Evolutionary conservation across 73 alveolate species (phyloP).

Genomic region (Uronychia setigera): DNA sequence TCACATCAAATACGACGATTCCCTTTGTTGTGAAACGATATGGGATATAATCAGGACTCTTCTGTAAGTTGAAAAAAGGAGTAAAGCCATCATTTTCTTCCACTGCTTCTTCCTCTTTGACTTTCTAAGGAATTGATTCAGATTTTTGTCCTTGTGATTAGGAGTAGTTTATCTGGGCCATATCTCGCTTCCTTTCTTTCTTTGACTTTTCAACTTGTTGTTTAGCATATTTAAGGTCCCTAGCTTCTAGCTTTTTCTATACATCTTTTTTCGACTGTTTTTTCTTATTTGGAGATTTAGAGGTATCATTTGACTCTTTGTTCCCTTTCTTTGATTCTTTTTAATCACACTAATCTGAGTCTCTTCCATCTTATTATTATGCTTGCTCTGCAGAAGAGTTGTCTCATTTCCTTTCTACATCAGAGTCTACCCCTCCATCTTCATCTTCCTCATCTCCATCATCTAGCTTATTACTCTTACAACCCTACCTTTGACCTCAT

Average conservation of each 20-base stretch:
- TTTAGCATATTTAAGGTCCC: slow-evolving; percentile 11
- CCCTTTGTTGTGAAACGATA: slow-evolving; percentile 26
- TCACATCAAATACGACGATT: slow-evolving; percentile 30
- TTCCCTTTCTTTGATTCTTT: no score
- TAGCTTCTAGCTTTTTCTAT: slow-evolving; percentile 9
- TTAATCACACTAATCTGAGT: no score
- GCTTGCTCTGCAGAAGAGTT: no score
- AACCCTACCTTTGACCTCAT: no score
- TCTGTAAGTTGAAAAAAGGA: slow-evolving; percentile 9
- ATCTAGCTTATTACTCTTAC: no score
- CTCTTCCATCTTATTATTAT: no score
- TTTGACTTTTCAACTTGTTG: slow-evolving; percentile 6
- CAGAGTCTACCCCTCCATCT: no score
- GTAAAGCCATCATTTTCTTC: slow-evolving; percentile 16
- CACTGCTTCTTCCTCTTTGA: neutral
- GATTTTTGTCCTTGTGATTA: neutral
- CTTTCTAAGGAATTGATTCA: neutral
- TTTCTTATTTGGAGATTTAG: neutral
- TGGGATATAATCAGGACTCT: neutral
- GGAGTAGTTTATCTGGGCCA: neutral
- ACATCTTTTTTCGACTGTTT: neutral
- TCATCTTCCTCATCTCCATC: no score
- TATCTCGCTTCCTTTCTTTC: neutral
- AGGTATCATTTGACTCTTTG: no score
- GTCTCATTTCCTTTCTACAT: no score